Conservation (phyloP, 2,329 filamentous ascomycete species). For the Pyrenophora teres region DNA sequence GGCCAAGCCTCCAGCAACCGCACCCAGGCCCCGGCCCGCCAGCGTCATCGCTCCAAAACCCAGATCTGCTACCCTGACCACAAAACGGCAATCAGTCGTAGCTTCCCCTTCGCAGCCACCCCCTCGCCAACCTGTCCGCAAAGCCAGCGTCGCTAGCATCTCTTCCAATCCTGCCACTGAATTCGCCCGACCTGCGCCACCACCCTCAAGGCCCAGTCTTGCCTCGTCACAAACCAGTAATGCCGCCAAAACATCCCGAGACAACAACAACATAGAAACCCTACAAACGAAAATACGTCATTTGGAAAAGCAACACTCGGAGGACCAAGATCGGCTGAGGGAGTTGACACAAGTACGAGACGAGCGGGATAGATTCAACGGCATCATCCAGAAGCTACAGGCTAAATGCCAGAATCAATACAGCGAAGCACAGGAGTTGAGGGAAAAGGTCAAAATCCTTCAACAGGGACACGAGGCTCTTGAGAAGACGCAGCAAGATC, state of each 20-base stretch:
- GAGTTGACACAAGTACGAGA: conserved; percentile 74
- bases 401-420: conserved; percentile 85
- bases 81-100: conserved; percentile 29
- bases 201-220: conserved; percentile 19
- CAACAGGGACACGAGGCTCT: conserved; percentile 71
- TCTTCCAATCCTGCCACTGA: conserved; percentile 16
- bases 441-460: conserved; percentile 77
- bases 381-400: conserved; percentile 88
- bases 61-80: conserved; percentile 14
- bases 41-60: conserved; percentile 27
- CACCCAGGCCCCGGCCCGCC: conserved; percentile 28
- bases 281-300: conserved; percentile 85
- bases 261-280: conserved; percentile 66
- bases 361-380: conserved; percentile 78
- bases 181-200: conserved; percentile 8
- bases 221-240: conserved; percentile 22
- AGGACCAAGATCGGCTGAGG: conserved; percentile 85
- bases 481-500: conserved; percentile 77
- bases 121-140: conserved; percentile 22
- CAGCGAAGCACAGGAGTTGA: conserved; percentile 75
- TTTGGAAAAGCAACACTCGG: conserved; percentile 81
- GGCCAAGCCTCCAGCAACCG: conserved; percentile 18
- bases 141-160: conserved; percentile 25
- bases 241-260: conserved; percentile 22
- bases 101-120: conserved; percentile 13